Conservation (phyloP, 2,329 filamentous ascomycete genomes). For the Fusarium denticulatum region DNA sequence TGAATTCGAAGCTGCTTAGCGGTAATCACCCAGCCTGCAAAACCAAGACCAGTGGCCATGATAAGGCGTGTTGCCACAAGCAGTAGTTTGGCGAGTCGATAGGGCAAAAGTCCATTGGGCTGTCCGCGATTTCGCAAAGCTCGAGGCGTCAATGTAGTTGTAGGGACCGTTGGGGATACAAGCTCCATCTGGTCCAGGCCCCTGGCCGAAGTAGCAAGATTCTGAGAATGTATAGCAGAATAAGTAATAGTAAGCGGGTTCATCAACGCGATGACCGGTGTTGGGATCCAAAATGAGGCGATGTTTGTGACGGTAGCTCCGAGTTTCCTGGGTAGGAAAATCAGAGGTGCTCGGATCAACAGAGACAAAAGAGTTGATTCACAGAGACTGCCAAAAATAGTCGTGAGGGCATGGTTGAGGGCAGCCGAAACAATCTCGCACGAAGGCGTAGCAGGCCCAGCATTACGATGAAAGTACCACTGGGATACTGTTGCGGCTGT, state of each 20-base stretch:
- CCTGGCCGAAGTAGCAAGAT: slow-evolving; percentile 79
- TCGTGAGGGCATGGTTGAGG: slow-evolving; percentile 81
- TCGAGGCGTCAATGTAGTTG: slow-evolving; percentile 73
- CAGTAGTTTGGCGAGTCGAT: slow-evolving; percentile 89
- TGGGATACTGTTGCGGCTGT: slow-evolving; percentile 96
- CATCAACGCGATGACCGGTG: slow-evolving; percentile 84
- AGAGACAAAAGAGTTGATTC: slow-evolving; percentile 85
- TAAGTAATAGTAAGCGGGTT: slow-evolving; percentile 94
- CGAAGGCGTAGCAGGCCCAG: slow-evolving; percentile 79
- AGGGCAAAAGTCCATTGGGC: slow-evolving; percentile 75
- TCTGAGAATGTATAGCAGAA: slow-evolving; percentile 90
- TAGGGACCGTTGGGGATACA: slow-evolving; percentile 76
- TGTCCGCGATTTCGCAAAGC: slow-evolving; percentile 57
- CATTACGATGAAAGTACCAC: slow-evolving; percentile 98
- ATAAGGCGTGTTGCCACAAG: slow-evolving; percentile 91
- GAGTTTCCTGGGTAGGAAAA: slow-evolving; percentile 80
- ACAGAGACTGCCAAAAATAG: slow-evolving; percentile 92
- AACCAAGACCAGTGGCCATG: slow-evolving; percentile 89
- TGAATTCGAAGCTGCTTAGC: slow-evolving; percentile 78
- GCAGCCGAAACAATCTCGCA: slow-evolving; percentile 85
- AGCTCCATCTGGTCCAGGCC: slow-evolving; percentile 85
- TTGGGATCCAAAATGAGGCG: slow-evolving; percentile 83
- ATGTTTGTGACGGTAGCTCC: slow-evolving; percentile 74
- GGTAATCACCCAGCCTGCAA: slow-evolving; percentile 96
- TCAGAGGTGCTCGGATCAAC: slow-evolving; percentile 82